Evolutionary conservation across 176 grass and related monocot species (phyloP), one percentile per base, ranked within the genome.

Genomic region (Canna indica): DNA sequence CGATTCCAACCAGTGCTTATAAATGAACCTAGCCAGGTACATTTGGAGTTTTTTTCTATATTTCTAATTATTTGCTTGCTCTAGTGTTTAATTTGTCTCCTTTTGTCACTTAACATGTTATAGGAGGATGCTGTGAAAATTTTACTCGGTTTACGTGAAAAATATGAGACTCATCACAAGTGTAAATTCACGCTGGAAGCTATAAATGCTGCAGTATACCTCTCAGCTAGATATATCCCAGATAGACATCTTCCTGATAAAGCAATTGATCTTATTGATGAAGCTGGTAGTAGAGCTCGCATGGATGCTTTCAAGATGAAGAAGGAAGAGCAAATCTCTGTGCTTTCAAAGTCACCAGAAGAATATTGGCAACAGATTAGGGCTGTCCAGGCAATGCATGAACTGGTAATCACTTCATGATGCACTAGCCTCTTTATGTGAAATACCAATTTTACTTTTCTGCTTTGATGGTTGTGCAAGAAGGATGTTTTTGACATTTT

Each of bases 211-310:
- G 94, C 94, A 22, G 89, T 99, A 85, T 90, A 93, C 77, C 91
- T 99, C 47, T 99, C 90, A 71, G 72, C 86, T 52, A 87, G 94
- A 90, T 99, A 99, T 68, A 99, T 99, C 70, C 76, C 84, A 50
- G 94, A 99, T 70, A 87, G 94, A 76, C 90, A 85, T 72, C 84
- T 93, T 77, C 94, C 94, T 71, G 94, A 99, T 77, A 99, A 99
- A 76, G 95, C 90, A 68, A 99, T 99, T 76, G 95, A 99, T 78
- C 77, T 99, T 25, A 93, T 99, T 72, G 95, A 99, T 82, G 95
- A 99, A 84, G 89, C 95, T 78, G 95, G 95, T 70, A 99, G 95
- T 54, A 83, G 84, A 81, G 89, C 95, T 64, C 83, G 80, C 27
- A 99, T 94, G 78, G 95, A 99, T 53, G 86, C 95, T 31, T 94